A percentile compares a stretch with the other conserved stretches of the same genome.
These are phyloP conservation scores for Forsythia suspensa DNA, from an alignment of 257 asterid species.

Conservation along the genomic window DNA sequence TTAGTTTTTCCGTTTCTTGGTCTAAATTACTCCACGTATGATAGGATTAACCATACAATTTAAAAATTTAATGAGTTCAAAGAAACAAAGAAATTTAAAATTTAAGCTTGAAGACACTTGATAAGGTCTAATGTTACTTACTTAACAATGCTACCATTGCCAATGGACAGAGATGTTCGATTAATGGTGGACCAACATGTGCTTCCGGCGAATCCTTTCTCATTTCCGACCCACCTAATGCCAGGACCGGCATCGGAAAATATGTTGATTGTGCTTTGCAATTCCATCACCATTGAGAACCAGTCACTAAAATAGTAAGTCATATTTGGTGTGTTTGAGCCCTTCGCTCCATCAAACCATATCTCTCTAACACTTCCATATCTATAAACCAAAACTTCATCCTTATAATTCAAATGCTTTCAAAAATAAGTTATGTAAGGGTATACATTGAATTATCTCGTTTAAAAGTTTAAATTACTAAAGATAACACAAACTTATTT, in stretches of 20 bases:
- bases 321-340: conserved; percentile 78
- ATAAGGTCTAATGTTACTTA: conserved; percentile 25
- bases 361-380: conserved; percentile 78
- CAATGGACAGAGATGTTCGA: conserved; percentile 67
- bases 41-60: no score
- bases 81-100: no score
- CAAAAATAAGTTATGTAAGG: background rate
- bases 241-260: conserved; percentile 96
- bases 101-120: background rate
- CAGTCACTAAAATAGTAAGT: conserved; percentile 75
- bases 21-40: no score
- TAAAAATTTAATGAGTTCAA: no score
- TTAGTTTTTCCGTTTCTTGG: no score
- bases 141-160: conserved; percentile 53
- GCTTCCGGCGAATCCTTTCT: conserved; percentile 71
- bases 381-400: conserved; percentile 27
- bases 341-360: conserved; percentile 99
- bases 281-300: conserved; percentile 86
- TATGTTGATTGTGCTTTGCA: conserved; percentile 81
- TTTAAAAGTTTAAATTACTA: no score
- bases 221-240: conserved; percentile 91
- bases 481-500: no score
- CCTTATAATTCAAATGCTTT: background rate
- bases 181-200: conserved; percentile 97
- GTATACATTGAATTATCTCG: no score